Evolutionary conservation across 352 stramenopile genomes (phyloP), one percentile per base, ranked within the genome.

Genomic region (Phytophthora kernoviae): DNA sequence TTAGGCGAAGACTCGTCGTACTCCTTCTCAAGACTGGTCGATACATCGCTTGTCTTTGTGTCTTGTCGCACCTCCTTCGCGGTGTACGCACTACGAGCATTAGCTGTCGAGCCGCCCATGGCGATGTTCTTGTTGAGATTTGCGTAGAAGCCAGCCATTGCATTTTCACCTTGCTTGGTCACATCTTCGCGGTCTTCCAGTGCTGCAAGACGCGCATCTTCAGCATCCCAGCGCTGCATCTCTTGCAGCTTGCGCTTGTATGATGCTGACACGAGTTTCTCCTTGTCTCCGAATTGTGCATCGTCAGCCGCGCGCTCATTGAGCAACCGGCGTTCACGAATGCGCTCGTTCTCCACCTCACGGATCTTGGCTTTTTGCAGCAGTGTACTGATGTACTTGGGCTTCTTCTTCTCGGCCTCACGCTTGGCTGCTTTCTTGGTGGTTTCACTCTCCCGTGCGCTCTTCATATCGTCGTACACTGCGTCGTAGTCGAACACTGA

Each of bases 171-270:
- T 17, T 86, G 83, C 69, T 90, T 91, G 8, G 79, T 84, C 27
- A 92, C 81, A 37, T 96, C 84, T 32, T 95, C 81, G 1, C 74
- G 63, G 2, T 84, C 84, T 49, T 94, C 82, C 42, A 88, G 39
- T 0, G 63, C 71, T 21, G 87, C 84, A 34, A 94, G 68, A 0
- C 81, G 75, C 20, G 72, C 72, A 48, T 95, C 87, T 51, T 92
- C 84, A 15, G 73, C 70, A 48, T 97, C 91, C 91, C 91, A 97
- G 36, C 85, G 82, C 62, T 93, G 80, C 63, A 91, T 79, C 53
- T 97, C 91, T 70, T 92, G 78, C n/a, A 97, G 65, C 41, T 97
- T 96, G 14, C 88, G 69, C 70, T 97, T 97, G 75, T 97, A 97
- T 14, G 90, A 94, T 1, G 87, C 84, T 9, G 91, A 97, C 5